Base-by-base conservation (phyloP, 1,139 yeast species). In the Suhomyces yuchorum region DNA sequence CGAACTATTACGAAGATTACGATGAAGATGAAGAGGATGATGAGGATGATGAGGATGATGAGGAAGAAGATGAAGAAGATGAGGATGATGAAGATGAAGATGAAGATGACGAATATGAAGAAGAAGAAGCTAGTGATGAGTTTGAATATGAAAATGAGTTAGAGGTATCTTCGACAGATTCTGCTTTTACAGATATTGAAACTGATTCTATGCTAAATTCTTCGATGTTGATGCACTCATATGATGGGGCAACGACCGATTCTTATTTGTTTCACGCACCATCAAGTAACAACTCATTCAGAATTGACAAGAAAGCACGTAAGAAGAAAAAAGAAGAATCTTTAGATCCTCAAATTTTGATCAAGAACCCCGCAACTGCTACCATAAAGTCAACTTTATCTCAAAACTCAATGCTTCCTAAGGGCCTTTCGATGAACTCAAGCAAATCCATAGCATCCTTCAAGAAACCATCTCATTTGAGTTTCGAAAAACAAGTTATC, bases 161-260 rank as follows among this genome's bases (percentile, higher is more conserved):
- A 8, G 73, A 66, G 14, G 57, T 55, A 1, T 65, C 71, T 0
- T 67, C 77, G 0, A 56, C 67, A 1, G 78, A 74, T 47, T 73
- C 78, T 0, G 78, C 78, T 4, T 75, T 75, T 49, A 75, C 79
- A 1, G 79, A 75, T 49, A 67, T 75, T 17, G 78, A 75, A 47
- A 66, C 70, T 3, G 77, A 70, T 42, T 72, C 78, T 0, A 58
- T 73, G 26, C 50, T 69, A 37, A 73, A 67, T 34, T 62, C 73
- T 4, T 69, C 75, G 0, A 52, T 67, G 14, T 46, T 71, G 28
- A 56, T 67, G 15, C 69, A 63, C 34, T 63, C 74, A 0, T 70
- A 54, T 41, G 51, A 54, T 33, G 30, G 14, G 6, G 54, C 51
- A 7, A 46, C 50, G 17, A 34, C 46, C 20, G 60, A 55, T 32